These are phyloP conservation scores for Lecanoromycetidae sp. DNA, from an alignment of 2,329 filamentous ascomycete genomes.

Conservation along the genomic window DNA sequence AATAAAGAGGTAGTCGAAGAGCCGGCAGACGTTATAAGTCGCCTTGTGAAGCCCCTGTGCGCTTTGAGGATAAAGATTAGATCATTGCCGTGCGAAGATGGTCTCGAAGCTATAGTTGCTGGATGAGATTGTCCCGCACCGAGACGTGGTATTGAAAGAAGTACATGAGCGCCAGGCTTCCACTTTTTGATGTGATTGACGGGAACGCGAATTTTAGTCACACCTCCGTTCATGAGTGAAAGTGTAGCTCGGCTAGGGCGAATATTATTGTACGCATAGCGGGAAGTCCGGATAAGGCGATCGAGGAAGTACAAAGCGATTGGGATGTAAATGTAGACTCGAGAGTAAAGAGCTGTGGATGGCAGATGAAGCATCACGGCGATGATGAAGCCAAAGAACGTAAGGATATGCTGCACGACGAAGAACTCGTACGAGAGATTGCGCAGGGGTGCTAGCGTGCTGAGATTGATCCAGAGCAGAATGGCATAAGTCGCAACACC, in stretches of 20 bases:
- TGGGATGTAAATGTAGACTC: constrained; percentile 36
- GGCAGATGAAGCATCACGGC: constrained; percentile 39
- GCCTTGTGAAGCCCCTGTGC: constrained; percentile 40
- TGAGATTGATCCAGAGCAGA: constrained; percentile 40
- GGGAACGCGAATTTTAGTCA: constrained; percentile 27
- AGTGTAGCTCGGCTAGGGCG: constrained; percentile 21
- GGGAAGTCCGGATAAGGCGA: constrained; percentile 28
- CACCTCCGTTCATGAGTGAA: constrained; percentile 25
- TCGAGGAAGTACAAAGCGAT: constrained; percentile 37
- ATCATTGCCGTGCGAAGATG: constrained; percentile 38
- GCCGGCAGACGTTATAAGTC: constrained; percentile 40
- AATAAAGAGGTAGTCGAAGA: constrained; percentile 26
- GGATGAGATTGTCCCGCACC: constrained; percentile 51
- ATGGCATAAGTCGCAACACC: constrained; percentile 43
- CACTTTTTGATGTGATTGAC: constrained; percentile 34
- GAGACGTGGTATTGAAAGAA: constrained; percentile 46
- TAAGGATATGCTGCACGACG: constrained; percentile 42
- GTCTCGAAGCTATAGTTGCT: constrained; percentile 50
- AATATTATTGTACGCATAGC: constrained; percentile 26
- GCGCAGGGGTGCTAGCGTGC: constrained; percentile 39
- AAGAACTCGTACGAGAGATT: constrained; percentile 43
- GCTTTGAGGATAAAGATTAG: constrained; percentile 47
- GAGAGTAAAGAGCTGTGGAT: constrained; percentile 26
- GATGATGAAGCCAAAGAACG: constrained; percentile 37
- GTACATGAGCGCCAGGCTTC: constrained; percentile 52